These are phyloP conservation scores for Fusarium denticulatum DNA, from an alignment of 2,329 filamentous ascomycete genomes.

Conservation along the genomic window DNA sequence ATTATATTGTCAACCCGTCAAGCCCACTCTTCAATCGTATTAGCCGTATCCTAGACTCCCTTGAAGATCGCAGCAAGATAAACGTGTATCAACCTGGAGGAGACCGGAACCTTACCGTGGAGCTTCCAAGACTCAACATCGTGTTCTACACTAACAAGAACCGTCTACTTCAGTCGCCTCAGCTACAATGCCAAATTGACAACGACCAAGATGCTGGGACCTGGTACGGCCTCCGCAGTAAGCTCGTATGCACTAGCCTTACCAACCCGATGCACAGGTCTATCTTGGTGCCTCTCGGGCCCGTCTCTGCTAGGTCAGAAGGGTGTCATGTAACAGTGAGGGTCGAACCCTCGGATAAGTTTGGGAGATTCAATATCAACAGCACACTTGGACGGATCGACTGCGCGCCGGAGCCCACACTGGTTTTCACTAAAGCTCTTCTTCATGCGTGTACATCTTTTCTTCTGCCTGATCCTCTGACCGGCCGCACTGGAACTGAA, in stretches of 20 bases:
- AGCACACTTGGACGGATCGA: conserved; percentile 63
- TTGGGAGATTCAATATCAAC: conserved; percentile 64
- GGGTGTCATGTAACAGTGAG: conserved; percentile 43
- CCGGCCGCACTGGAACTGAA: conserved; percentile 67
- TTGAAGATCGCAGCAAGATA: conserved; percentile 31
- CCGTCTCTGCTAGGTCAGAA: conserved; percentile 5
- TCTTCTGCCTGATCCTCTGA: conserved; percentile 65
- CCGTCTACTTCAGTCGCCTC: conserved; percentile 56
- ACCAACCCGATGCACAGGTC: conserved; percentile 55
- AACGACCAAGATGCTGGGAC: conserved; percentile 67
- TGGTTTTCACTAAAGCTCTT: conserved; percentile 65
- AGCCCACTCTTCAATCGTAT: conserved; percentile 37
- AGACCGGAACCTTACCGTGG: conserved; percentile 51
- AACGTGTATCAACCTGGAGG: conserved; percentile 34
- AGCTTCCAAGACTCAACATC: conserved; percentile 63
- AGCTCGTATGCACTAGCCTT: conserved; percentile 65
- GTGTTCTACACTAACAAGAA: conserved; percentile 60
- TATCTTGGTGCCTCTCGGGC: conserved; percentile 64
- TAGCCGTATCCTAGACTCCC: conserved; percentile 30
- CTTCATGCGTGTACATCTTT: conserved; percentile 70
- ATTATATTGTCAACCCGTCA: conserved; percentile 33
- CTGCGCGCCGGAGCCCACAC: conserved; percentile 64
- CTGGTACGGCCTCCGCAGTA: conserved; percentile 68
- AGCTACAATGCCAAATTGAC: conserved; percentile 64
- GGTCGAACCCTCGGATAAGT: conserved; percentile 47